A percentile compares a stretch with the other conserved stretches of the same genome.
These are phyloP conservation scores for Penicillium sp. DNA, from an alignment of 2,329 filamentous ascomycete genomes.

Conservation along the genomic window DNA sequence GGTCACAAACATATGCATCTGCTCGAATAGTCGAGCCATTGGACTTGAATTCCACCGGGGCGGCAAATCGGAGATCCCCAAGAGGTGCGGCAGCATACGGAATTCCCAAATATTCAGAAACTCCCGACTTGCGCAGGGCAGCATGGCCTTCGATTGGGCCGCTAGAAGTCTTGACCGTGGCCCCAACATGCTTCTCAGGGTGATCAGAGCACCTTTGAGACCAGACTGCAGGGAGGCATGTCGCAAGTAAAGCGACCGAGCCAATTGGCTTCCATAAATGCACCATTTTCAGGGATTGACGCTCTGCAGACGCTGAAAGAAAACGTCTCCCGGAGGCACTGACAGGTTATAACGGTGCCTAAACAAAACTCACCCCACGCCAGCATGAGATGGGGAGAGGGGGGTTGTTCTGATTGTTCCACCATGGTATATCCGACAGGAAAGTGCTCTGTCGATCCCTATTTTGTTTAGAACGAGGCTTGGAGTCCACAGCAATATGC, in stretches of 20 bases:
- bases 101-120: slow-evolving; percentile 22
- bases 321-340: no score
- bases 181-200: slow-evolving; percentile 7
- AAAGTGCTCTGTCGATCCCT: neutral
- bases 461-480: neutral
- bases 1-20: slow-evolving; percentile 15
- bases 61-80: slow-evolving; percentile 31
- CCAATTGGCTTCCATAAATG: slow-evolving; percentile 1
- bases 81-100: slow-evolving; percentile 33
- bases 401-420: neutral
- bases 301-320: neutral
- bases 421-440: neutral
- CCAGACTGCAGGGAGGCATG: slow-evolving; percentile 3
- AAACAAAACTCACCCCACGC: neutral
- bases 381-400: neutral
- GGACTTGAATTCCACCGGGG: slow-evolving; percentile 23
- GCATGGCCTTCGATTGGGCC: slow-evolving; percentile 27
- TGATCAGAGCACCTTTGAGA: neutral
- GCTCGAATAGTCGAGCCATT: slow-evolving; percentile 12
- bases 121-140: slow-evolving; percentile 4
- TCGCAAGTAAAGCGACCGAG: slow-evolving; percentile 1
- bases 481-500: neutral
- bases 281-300: neutral
- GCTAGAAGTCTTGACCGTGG: slow-evolving; percentile 26
- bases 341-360: neutral